Percentiles rank a stretch among this genome's conserved stretches.
These are phyloP conservation scores for Metschnikowia peoriensis DNA, from an alignment of 805 yeast species.

Conservation along the genomic window DNA sequence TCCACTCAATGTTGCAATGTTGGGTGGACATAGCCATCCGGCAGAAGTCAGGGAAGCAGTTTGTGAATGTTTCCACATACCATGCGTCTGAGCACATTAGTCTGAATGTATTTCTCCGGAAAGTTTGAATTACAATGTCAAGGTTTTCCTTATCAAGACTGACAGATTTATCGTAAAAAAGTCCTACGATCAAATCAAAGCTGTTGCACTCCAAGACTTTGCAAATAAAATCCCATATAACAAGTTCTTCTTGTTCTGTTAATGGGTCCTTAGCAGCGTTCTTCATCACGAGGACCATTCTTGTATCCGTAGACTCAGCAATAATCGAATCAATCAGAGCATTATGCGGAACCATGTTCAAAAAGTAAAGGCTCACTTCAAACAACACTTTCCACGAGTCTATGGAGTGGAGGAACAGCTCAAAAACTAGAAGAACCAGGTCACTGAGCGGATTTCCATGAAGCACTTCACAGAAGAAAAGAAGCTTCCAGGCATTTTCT, in stretches of 20 bases:
- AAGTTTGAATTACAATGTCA: not conserved
- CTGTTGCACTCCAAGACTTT: slow-evolving; percentile 9
- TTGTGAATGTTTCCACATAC: slow-evolving; percentile 12
- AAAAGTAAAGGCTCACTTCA: slow-evolving; percentile 9
- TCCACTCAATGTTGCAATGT: slow-evolving; percentile 6
- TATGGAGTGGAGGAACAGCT: slow-evolving; percentile 11
- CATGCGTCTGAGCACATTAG: slow-evolving; percentile 6
- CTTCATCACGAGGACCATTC: slow-evolving; percentile 10
- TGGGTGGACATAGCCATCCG: not conserved
- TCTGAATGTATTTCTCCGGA: slow-evolving; percentile 5
- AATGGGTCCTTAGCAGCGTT: slow-evolving; percentile 5
- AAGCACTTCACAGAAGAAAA: slow-evolving; percentile 10
- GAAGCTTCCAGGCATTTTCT: slow-evolving; percentile 13
- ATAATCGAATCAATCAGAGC: slow-evolving; percentile 10
- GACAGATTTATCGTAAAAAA: slow-evolving; percentile 9
- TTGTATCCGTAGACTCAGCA: slow-evolving; percentile 9
- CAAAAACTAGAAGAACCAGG: slow-evolving; percentile 7
- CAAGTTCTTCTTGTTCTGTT: slow-evolving; percentile 8
- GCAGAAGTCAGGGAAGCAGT: slow-evolving; percentile 7
- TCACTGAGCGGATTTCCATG: slow-evolving; percentile 8
- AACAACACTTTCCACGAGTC: slow-evolving; percentile 13
- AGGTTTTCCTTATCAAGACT: not conserved
- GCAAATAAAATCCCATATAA: slow-evolving; percentile 13
- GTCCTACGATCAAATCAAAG: slow-evolving; percentile 10
- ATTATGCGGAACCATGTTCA: slow-evolving; percentile 10